Percentiles rank a stretch among this genome's conserved stretches.
Conservation (phyloP, 331 rosid genomes). For the Spiraea crenata region DNA sequence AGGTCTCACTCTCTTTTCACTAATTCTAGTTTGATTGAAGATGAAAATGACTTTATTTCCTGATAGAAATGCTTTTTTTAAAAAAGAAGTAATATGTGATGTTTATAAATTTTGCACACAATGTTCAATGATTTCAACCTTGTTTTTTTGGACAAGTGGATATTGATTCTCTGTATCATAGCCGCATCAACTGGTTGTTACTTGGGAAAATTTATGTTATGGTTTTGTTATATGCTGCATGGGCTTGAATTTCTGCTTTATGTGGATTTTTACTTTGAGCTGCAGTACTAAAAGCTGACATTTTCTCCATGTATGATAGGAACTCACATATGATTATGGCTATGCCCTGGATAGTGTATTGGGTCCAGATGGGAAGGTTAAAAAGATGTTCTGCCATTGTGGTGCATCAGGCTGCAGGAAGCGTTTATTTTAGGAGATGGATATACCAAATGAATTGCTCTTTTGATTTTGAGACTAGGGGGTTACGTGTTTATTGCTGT, state of each 20-base stretch:
- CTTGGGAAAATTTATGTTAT: neutral
- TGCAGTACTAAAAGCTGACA: neutral
- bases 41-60: neutral
- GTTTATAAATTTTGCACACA: neutral
- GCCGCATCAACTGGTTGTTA: neutral
- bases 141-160: neutral
- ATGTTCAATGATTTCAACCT: neutral
- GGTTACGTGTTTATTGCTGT: neutral
- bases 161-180: neutral
- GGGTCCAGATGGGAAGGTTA: slow-evolving; percentile 71
- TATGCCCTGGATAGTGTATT: slow-evolving; percentile 83
- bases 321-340: slow-evolving; percentile 91
- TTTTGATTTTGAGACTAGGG: slow-evolving; percentile 14
- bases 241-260: neutral
- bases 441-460: neutral
- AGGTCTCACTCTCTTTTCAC: slow-evolving; percentile 44
- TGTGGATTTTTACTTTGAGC: neutral
- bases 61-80: neutral
- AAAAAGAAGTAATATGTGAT: neutral
- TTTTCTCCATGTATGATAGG: slow-evolving; percentile 43
- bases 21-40: neutral
- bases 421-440: slow-evolving; percentile 52
- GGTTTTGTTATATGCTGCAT: neutral
- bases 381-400: slow-evolving; percentile 78
- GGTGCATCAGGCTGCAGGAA: slow-evolving; percentile 82